Base-by-base conservation (phyloP, 768 basidiomycete species). In the Ephemerocybe angulata region DNA sequence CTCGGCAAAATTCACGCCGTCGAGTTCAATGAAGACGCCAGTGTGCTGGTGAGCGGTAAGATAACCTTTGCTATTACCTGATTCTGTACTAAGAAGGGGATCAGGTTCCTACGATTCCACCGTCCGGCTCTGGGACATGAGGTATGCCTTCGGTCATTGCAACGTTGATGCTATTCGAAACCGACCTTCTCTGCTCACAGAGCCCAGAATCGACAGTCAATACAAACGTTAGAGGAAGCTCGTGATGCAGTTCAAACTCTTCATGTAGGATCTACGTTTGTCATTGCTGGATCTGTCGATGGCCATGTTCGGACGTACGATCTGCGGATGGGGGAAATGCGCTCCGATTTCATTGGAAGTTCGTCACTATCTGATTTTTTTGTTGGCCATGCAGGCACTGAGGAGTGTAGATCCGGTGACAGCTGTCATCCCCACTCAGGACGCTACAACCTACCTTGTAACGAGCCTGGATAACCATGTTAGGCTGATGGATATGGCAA, bases 271-370 rank as follows among this genome's bases (percentile, higher is more conserved):
- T 66, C 80, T 22, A 81, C 84, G 22, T 82, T 79, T 50, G 81
- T 98, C 61, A 74, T 86, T 37, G 77, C 91, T 2, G 93, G 93
- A 8, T 93, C 92, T 3, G 87, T 97, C 4, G 97, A 99, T 58
- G 96, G 97, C 2, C 80, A 88, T 65, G 85, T 96, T 41, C 84
- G 97, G 19, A 92, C 91, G 8, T 98, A 98, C 70, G 97, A 99
- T 70, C 77, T 99, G 29, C 87, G 97, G 50, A 93, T 88, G 75
- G 97, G 97, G 22, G 85, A 96, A 67, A 72, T 98, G 27, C 83
- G 88, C 7, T 81, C 89, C 41, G 97, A 99, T 69, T 93, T 85
- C 65, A 81, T 98, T 60, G 96, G 96, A 7, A 63, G 91, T 82
- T 13, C 22, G 35, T 31, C 31, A 31, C 43, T 3, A 31, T 24